Evolutionary conservation across 2,329 filamentous ascomycete species (phyloP).

Genomic region (Annulohypoxylon truncatum): DNA sequence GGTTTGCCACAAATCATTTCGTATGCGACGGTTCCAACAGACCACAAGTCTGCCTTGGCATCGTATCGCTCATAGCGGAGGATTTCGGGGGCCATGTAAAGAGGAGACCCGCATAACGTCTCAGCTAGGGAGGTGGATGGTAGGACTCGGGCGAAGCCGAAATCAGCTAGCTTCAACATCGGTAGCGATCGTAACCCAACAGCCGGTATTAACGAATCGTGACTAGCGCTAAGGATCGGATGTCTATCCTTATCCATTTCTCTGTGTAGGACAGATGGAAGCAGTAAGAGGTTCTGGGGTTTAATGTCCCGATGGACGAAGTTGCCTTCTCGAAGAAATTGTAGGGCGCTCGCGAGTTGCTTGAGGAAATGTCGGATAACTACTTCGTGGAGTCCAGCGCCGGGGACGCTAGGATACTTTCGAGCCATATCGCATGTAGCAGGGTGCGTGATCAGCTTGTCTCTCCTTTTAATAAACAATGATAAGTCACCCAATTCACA

Average conservation of each 20-base stretch:
- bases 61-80: slow-evolving; percentile 97
- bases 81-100: slow-evolving; percentile 99
- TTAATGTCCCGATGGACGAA: slow-evolving; percentile 98
- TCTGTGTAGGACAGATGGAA: slow-evolving; percentile 81
- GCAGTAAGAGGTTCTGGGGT: slow-evolving; percentile 92
- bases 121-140: slow-evolving; percentile 93
- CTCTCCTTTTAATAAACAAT: slow-evolving; percentile 94
- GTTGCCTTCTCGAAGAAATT: slow-evolving; percentile 86
- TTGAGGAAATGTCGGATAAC: slow-evolving; percentile 95
- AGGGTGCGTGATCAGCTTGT: slow-evolving; percentile 81
- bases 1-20: slow-evolving; percentile 94
- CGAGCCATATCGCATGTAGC: slow-evolving; percentile 89
- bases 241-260: slow-evolving; percentile 69
- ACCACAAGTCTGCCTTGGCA: slow-evolving; percentile 97
- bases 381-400: slow-evolving; percentile 95
- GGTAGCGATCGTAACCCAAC: slow-evolving; percentile 86
- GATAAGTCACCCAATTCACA: slow-evolving; percentile 95
- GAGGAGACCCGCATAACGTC: slow-evolving; percentile 92
- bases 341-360: slow-evolving; percentile 89
- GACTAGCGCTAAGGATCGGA: slow-evolving; percentile 80
- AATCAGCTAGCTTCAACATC: slow-evolving; percentile 98
- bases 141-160: slow-evolving; percentile 95
- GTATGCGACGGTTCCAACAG: slow-evolving; percentile 92
- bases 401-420: slow-evolving; percentile 87
- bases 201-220: slow-evolving; percentile 82